Evolutionary conservation across 73 alveolate genomes (phyloP).

Genomic region (Tetrahymena thermophila): DNA sequence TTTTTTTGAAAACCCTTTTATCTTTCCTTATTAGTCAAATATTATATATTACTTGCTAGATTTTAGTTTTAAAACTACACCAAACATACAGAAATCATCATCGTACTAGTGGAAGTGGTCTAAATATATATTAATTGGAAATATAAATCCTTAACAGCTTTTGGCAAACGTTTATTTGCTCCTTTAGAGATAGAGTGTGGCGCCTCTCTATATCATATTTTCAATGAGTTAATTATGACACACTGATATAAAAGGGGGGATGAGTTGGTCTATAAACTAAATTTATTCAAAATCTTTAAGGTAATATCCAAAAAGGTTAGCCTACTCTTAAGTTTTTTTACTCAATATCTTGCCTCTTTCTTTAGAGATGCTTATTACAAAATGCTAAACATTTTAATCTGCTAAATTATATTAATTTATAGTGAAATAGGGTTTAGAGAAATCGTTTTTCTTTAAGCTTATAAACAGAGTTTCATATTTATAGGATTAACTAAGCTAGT

Average conservation of each 20-base stretch:
- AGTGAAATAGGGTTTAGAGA: background rate
- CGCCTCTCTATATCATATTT: background rate
- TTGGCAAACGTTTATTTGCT: background rate
- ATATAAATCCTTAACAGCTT: background rate
- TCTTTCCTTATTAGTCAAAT: background rate
- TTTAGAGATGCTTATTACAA: background rate
- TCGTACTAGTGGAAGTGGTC: background rate
- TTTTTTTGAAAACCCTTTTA: background rate
- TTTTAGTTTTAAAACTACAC: background rate
- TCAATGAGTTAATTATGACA: background rate
- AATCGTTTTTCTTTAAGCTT: background rate
- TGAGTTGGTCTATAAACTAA: background rate
- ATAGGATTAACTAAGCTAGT: background rate
- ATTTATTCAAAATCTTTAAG: background rate
- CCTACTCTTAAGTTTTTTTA: background rate
- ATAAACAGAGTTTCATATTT: background rate
- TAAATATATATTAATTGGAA: background rate
- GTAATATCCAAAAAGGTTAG: background rate
- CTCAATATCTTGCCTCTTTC: background rate
- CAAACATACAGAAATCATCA: background rate
- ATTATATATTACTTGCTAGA: background rate
- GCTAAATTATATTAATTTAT: background rate
- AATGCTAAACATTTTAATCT: background rate
- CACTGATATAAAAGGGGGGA: background rate
- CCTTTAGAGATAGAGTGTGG: background rate